Evolutionary conservation across 768 basidiomycete species (phyloP).

Genomic region (Kwoniella sp.): DNA sequence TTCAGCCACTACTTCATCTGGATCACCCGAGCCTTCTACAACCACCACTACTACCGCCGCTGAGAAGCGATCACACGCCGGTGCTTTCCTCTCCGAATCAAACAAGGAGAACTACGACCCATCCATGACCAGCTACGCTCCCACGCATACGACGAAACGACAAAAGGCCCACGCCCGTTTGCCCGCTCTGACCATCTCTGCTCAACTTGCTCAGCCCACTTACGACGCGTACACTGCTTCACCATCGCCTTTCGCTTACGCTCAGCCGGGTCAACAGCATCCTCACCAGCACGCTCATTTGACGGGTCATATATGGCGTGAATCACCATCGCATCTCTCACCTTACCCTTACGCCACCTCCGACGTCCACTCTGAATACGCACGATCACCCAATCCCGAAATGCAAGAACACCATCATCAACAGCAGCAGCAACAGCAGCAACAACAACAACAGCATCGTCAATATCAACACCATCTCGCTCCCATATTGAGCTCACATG

Average conservation of each 20-base stretch:
- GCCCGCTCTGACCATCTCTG: constrained; percentile 30
- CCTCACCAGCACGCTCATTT: constrained; percentile 14
- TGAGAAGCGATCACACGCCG: constrained; percentile 37
- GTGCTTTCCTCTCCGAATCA: constrained; percentile 6
- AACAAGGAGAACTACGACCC: constrained; percentile 40
- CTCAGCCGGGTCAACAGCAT: constrained; percentile 11
- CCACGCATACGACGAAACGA: constrained; percentile 25
- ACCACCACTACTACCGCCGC: neutral
- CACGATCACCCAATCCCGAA: constrained; percentile 38
- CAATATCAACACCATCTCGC: constrained; percentile 34
- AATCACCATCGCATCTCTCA: constrained; percentile 28
- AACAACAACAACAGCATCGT: constrained; percentile 12
- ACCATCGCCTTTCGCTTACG: constrained; percentile 24
- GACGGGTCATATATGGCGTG: constrained; percentile 20
- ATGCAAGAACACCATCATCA: constrained; percentile 3
- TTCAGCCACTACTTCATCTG: constrained; percentile 30
- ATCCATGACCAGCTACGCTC: neutral
- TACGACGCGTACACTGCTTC: constrained; percentile 33
- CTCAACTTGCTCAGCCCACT: neutral
- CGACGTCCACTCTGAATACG: constrained; percentile 32
- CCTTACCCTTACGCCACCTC: constrained; percentile 29
- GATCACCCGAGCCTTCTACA: constrained; percentile 8
- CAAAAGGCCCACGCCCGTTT: constrained; percentile 31
- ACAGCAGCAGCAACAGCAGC: constrained; percentile 18
- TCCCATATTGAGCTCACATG: constrained; percentile 29